Base-by-base conservation (phyloP, 2,329 filamentous ascomycete species). In the Colletotrichum tofieldiae region DNA sequence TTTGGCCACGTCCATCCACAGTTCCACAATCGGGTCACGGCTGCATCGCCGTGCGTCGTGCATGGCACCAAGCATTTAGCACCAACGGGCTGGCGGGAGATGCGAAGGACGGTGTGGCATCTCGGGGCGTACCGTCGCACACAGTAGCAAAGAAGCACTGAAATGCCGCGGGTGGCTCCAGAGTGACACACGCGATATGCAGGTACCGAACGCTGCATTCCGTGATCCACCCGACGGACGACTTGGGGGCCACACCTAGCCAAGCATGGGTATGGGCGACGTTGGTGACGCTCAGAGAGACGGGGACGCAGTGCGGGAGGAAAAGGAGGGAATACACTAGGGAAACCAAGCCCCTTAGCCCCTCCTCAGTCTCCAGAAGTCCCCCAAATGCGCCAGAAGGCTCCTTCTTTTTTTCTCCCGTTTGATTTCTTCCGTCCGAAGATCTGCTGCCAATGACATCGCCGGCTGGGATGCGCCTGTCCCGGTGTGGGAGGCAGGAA, bases 161-260 rank as follows among this genome's bases (percentile, higher is more conserved):
- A 71, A 69, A 64, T 69, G 59, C 65, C 39, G 69, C 69, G 65
- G 26, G 65, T 72, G 69, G 69, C 69, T 64, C 64, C 58, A 47
- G 23, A 49, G 59, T 72, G 65, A 64, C 69, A 67, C 63, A 63
- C 37, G 59, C 65, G 49, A 69, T 26, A 69, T 72, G 69, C 69
- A 72, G 69, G 69, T 72, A 72, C 69, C 23, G 32, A n/a, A 49
- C 12, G n/a, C 62, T 70, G 54, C 45, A 59, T 45, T 55, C 55
- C 55, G n/a, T 58, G 37, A 23, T 41, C 55, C 37, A 58, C 45
- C 18, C 37, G 18, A 41, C 52, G 52, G 45, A 26, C 39, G 26
- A 32, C 39, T 45, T 52, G 68, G 58, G 23, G 56, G 32, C 35
- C 20, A 35, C 43, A 56, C 12, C 26, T 43, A n/a, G 18, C 32